These are phyloP conservation scores for Amanita exitialis DNA, from an alignment of 768 basidiomycete genomes.

Conservation along the genomic window DNA sequence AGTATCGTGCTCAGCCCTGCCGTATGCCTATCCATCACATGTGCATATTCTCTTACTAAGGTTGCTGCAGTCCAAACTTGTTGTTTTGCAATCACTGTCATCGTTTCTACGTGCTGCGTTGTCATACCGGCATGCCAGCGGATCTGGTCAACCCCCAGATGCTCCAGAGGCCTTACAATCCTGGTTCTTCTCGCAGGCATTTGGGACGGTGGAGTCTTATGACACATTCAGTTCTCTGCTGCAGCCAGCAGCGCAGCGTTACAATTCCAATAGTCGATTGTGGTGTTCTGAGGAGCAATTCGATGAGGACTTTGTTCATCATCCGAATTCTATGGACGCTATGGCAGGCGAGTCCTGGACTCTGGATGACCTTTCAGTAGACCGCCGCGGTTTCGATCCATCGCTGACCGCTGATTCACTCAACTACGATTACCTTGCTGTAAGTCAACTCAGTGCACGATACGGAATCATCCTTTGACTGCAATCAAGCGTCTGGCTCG, in stretches of 20 bases:
- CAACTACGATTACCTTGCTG: constrained; percentile 5
- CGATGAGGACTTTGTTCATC: constrained; percentile 25
- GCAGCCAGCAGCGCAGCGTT: constrained; percentile 14
- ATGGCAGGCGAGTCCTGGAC: constrained; percentile 7
- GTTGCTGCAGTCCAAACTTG: constrained; percentile 56
- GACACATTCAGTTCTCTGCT: constrained; percentile 41
- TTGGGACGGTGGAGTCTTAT: constrained; percentile 41
- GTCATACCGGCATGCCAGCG: not conserved
- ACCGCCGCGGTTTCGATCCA: constrained; percentile 18
- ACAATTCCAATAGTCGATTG: constrained; percentile 5
- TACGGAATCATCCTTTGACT: not conserved
- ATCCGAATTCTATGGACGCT: constrained; percentile 14
- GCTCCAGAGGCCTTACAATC: not conserved
- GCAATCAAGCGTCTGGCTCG: constrained; percentile 51
- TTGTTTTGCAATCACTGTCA: constrained; percentile 64
- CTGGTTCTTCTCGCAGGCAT: constrained; percentile 16
- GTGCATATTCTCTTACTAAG: constrained; percentile 2
- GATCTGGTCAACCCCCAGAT: not conserved
- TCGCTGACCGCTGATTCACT: not conserved
- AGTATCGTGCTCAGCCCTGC: constrained; percentile 56
- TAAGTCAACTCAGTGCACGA: not conserved
- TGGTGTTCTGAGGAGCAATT: constrained; percentile 28
- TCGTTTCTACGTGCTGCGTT: constrained; percentile 47
- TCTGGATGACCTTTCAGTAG: constrained; percentile 10
- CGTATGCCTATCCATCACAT: constrained; percentile 29